A percentile compares a stretch with the other conserved stretches of the same genome.
phyloP scores from a whole-genome alignment of 805 yeast species.

The Candida ulmi region DNA sequence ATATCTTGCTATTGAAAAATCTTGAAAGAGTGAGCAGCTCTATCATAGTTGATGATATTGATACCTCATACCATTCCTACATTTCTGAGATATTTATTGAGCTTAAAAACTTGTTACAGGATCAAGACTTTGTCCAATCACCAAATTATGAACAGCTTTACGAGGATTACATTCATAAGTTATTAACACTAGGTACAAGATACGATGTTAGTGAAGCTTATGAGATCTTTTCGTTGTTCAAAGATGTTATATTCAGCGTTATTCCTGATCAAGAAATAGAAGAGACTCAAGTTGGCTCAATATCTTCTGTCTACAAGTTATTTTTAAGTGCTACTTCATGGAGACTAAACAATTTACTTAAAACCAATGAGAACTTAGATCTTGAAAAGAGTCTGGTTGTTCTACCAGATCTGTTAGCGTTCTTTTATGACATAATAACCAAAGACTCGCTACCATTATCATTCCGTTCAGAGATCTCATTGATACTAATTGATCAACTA shows the following conservation, averaged over 20 bases:
- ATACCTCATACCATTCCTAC: slow-evolving; percentile 4
- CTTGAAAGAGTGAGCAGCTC: slow-evolving; percentile 4
- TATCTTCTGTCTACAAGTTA: slow-evolving; percentile 9
- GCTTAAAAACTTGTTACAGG: not conserved
- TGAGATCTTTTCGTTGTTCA: slow-evolving; percentile 8
- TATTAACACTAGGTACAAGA: slow-evolving; percentile 12
- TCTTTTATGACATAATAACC: slow-evolving; percentile 6
- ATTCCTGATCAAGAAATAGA: not conserved
- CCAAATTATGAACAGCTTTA: slow-evolving; percentile 10
- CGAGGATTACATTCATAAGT: slow-evolving; percentile 14
- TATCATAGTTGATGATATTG: slow-evolving; percentile 7
- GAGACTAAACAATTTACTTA: slow-evolving; percentile 12
- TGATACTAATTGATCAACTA: slow-evolving; percentile 21
- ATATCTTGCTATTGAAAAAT: slow-evolving; percentile 3
- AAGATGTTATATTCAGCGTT: slow-evolving; percentile 4
- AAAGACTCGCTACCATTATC: slow-evolving; percentile 2
- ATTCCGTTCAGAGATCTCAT: slow-evolving; percentile 18
- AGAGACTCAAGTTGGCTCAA: not conserved
- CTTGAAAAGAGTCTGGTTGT: slow-evolving; percentile 13
- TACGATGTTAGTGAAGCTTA: slow-evolving; percentile 9
- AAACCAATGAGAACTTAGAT: slow-evolving; percentile 14
- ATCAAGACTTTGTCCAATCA: not conserved
- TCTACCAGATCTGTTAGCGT: slow-evolving; percentile 12
- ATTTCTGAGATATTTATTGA: slow-evolving; percentile 8
- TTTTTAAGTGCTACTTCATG: slow-evolving; percentile 14